Evolutionary conservation across 495 filamentous ascomycete species (phyloP), one percentile per base, ranked within the genome.

Genomic region (Penicillium bialowiezense): DNA sequence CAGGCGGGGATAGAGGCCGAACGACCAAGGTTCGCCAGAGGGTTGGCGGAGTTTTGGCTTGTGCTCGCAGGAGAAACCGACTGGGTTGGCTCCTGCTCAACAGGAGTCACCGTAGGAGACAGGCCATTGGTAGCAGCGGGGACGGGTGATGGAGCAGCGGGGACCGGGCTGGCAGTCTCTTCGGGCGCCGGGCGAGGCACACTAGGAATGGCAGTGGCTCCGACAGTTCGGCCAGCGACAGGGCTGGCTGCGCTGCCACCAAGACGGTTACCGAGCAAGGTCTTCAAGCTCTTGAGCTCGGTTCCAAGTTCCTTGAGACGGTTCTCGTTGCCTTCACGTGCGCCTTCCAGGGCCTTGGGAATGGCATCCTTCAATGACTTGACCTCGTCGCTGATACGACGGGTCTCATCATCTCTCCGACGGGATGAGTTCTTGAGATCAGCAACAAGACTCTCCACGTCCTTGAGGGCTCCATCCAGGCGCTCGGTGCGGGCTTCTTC

Each of bases 211-310:
- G 64, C 39, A 28, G 59, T 64, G 20, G 63, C 44, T 41, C 60
- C 51, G 15, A 66, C 47, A 31, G 65, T 60, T 34, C 63, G 57
- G 47, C 67, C 63, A 60, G 69, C 24, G 56, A 56, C 23, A 65
- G 69, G 49, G 70, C 64, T 62, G 47, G 68, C 56, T 20, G 54
- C 64, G 35, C 71, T 66, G 21, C 72, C 67, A 54, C 83, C 83
- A 71, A 95, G 81, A 54, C 89, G 77, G 67, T 95, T 93, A 35
- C 80, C 82, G 63, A 97, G 75, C 45, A 99, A 72, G 15, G 85
- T 84, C 73, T 97, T 97, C 49, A 99, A 71, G 65, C 91, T 95
- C 81, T 88, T 90, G 51, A 99, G 75, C 67, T 99, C 93, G 8
- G 77, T 79, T 47, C 89, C 86, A 41, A 99, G 79, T 44, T 97